Evolutionary conservation across 495 filamentous ascomycete species (phyloP).

Genomic region (Xylaria palmicola): DNA sequence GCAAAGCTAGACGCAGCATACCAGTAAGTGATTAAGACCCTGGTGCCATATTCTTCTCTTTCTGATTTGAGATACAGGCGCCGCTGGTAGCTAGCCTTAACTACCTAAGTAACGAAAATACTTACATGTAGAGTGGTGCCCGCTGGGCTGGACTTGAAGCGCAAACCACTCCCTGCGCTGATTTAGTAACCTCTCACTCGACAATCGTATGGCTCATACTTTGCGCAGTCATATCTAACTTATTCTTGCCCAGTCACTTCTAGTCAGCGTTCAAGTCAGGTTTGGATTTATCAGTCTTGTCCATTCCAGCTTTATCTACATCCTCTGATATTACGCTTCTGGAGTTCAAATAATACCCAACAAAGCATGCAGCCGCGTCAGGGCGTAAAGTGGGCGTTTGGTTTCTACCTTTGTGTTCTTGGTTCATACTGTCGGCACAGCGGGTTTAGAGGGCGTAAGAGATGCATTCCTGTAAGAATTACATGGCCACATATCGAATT

Average conservation of each 20-base stretch:
- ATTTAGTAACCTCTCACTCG: neutral
- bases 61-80: constrained; percentile 23
- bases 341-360: constrained; percentile 13
- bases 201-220: neutral
- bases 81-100: constrained; percentile 24
- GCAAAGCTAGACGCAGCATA: constrained; percentile 41
- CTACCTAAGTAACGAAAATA: neutral
- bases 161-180: too few relatives aligned
- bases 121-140: too few relatives aligned
- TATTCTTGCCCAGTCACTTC: neutral
- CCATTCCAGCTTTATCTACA: neutral
- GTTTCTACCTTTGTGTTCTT: neutral
- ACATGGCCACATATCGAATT: neutral
- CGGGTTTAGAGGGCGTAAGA: neutral
- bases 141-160: too few relatives aligned
- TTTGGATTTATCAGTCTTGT: neutral
- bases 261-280: neutral
- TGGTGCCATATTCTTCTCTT: neutral
- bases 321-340: neutral
- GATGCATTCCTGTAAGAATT: neutral
- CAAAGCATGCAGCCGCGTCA: neutral
- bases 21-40: constrained; percentile 29
- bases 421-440: neutral
- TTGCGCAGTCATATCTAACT: neutral
- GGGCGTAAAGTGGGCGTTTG: constrained; percentile 7